phyloP scores from a whole-genome alignment of 2,329 filamentous ascomycete species.

The Fusarium sp. region DNA sequence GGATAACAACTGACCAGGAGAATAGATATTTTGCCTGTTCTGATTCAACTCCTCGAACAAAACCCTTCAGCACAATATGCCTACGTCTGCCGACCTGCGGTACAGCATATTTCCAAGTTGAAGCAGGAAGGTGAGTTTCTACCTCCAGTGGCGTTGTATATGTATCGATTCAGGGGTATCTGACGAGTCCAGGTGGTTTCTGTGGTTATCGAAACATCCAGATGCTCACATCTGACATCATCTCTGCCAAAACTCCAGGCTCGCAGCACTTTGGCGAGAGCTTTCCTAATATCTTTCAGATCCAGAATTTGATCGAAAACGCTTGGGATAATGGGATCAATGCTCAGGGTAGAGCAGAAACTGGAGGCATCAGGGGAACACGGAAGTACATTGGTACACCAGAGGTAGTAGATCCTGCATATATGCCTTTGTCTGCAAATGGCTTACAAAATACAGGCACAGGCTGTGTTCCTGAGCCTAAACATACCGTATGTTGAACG shows the following conservation, averaged over 20 bases:
- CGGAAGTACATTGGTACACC: conserved; percentile 96
- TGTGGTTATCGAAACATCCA: conserved; percentile 97
- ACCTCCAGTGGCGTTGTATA: neutral
- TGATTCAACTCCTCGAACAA: conserved; percentile 72
- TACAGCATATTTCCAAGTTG: conserved; percentile 84
- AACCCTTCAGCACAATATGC: conserved; percentile 72
- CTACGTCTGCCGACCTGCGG: conserved; percentile 81
- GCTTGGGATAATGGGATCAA: conserved; percentile 93
- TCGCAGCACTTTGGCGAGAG: conserved; percentile 67
- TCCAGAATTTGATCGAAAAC: conserved; percentile 87
- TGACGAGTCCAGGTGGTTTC: conserved; percentile 73
- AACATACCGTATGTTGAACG: conserved; percentile 67
- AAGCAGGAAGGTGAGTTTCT: conserved; percentile 70
- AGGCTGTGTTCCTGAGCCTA: conserved; percentile 79
- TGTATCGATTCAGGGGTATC: neutral
- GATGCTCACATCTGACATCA: conserved; percentile 85
- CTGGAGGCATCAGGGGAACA: conserved; percentile 86
- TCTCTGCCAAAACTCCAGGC: conserved; percentile 66
- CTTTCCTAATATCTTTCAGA: conserved; percentile 80
- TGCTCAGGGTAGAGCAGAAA: conserved; percentile 77
- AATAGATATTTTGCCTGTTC: conserved; percentile 68
- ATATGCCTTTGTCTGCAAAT: neutral
- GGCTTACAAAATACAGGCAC: conserved; percentile 63
- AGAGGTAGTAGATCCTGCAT: conserved; percentile 67
- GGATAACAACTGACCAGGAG: conserved; percentile 36